phyloP scores from a whole-genome alignment of 129 eudicot genomes.

The Artemisia argyi region DNA sequence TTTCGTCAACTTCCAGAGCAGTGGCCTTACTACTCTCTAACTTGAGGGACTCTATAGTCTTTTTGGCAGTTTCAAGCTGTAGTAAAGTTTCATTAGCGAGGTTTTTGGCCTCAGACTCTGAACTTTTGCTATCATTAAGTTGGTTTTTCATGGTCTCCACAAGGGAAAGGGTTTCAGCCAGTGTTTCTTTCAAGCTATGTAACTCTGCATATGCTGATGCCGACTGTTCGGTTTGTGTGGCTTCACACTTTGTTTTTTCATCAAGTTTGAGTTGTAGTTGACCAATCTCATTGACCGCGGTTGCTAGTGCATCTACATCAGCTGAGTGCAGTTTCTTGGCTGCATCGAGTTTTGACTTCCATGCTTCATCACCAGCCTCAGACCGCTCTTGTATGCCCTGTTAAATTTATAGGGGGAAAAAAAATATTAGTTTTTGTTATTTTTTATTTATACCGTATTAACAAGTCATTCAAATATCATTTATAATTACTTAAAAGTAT shows the following conservation, averaged over 20 bases:
- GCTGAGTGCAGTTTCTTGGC: conserved; percentile 41
- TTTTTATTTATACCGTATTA: background rate
- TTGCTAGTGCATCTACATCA: conserved; percentile 51
- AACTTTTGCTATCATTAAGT: conserved; percentile 55
- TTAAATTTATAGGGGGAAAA: too few species aligned
- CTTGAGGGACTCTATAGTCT: conserved; percentile 51
- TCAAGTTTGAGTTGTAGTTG: conserved; percentile 62
- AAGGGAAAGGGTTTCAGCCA: conserved; percentile 46
- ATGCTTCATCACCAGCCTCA: conserved; percentile 12
- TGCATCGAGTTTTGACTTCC: background rate
- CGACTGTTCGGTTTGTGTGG: conserved; percentile 41
- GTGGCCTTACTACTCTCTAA: conserved; percentile 43
- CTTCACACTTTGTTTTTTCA: conserved; percentile 47
- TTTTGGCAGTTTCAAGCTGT: conserved; percentile 77
- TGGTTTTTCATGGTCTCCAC: conserved; percentile 70
- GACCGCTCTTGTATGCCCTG: too few species aligned
- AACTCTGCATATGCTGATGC: conserved; percentile 52
- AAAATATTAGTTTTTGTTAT: too few species aligned
- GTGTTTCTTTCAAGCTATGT: conserved; percentile 51
- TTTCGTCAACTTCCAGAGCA: conserved; percentile 35
- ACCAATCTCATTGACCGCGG: conserved; percentile 58
- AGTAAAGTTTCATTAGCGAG: conserved; percentile 60
- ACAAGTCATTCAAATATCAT: background rate
- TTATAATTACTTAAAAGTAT: background rate
- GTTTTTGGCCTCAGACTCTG: conserved; percentile 66